Conservation (phyloP, 176 grass and related monocot genomes). For the Melocanna baccifera region DNA sequence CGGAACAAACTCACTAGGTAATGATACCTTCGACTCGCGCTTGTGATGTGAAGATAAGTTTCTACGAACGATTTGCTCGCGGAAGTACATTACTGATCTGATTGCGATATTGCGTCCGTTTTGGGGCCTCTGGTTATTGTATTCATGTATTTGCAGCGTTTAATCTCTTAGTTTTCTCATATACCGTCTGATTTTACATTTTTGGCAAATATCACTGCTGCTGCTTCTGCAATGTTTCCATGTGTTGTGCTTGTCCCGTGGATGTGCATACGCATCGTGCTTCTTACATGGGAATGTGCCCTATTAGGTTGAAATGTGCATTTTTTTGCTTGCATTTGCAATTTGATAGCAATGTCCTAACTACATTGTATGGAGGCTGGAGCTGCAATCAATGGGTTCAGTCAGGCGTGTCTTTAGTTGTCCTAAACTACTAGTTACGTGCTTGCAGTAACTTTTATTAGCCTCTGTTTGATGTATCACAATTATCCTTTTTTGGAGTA, state of each 20-base stretch:
- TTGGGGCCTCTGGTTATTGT: not conserved
- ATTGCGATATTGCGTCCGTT: not conserved
- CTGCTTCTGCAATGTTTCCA: not conserved
- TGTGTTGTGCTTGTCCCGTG: not conserved
- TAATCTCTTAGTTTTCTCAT: not conserved
- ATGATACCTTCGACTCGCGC: not conserved
- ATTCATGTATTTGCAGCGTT: not conserved
- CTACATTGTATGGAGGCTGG: not conserved
- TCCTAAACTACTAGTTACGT: not conserved
- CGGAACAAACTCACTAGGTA: constrained; percentile 12
- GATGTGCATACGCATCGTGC: not conserved
- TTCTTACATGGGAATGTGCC: not conserved
- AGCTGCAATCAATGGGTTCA: not conserved
- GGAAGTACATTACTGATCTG: not conserved
- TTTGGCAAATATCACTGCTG: not conserved
- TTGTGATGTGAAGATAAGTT: not conserved
- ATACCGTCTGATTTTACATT: not conserved
- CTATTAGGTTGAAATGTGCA: not conserved
- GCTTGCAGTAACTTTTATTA: not conserved
- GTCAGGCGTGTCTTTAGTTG: not conserved
- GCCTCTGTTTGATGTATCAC: not conserved
- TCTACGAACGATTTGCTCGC: not conserved
- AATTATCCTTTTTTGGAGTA: not conserved
- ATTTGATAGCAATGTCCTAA: not conserved
- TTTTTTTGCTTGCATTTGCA: not conserved